Evolutionary conservation across 805 yeast genomes (phyloP), one percentile per base, ranked within the genome.

Genomic region (Grigorovia humatica): DNA sequence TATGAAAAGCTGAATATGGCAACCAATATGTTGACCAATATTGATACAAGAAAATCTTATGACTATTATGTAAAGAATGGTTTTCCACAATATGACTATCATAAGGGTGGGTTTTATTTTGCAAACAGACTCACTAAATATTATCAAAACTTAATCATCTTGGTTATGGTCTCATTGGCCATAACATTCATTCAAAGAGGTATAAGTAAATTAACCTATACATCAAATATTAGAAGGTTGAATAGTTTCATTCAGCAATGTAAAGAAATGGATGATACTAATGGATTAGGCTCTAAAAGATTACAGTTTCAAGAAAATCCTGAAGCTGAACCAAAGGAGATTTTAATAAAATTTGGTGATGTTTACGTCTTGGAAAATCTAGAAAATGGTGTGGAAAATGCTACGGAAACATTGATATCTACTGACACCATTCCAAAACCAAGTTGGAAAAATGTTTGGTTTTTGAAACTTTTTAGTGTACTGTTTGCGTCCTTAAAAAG

Each of bases 41-140:
- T 77, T 23, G 78, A 79, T 51, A 74, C 74, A 52, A 79, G 82
- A 55, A 80, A 83, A 48, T 75, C 88, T 8, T 93, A 93, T 66
- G 98, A 93, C 67, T 89, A 80, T 66, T 93, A 87, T 68, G 72
- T 86, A 50, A 73, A 78, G 44, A 77, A 80, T 58, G 97, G 98
- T 8, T 91, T 93, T 69, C 98, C 99, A 7, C 74, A 76, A 55
- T 88, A 85, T 78, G 81, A 81, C 52, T 87, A 82, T 15, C 75
- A 81, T 19, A 87, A 80, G 55, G 71, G 71, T 55, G 70, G 71
- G 2, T 68, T 50, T 79, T 85, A 72, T 73, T 74, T 55, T 79
- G 84, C 65, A 64, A 79, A 62, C 76, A 66, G 88, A 74, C 75
- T 78, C 83, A 61, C 96, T 89, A 20, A 83, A 84, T 43, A 63